Base-by-base conservation (phyloP, 495 filamentous ascomycete species). In the Tetracladium setigerum region DNA sequence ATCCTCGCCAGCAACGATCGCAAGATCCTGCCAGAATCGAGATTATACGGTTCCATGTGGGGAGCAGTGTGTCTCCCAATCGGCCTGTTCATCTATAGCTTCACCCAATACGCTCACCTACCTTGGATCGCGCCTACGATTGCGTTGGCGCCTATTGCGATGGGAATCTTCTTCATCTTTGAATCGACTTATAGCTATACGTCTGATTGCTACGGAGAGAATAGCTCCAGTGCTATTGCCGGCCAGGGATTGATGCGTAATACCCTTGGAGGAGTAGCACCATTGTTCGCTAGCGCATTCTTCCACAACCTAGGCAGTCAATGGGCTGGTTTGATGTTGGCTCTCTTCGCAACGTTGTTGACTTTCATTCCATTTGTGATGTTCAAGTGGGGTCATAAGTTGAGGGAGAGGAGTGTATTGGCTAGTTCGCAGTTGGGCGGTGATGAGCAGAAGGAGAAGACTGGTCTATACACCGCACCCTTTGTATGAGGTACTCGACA, bases 151-250 rank as follows among this genome's bases (percentile, higher is more conserved):
- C 77, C 84, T 10, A 87, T 90, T 55, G 85, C 82, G 4, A 82
- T 85, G 46, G 81, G 83, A 24, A 78, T 84, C 70, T 81, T 86
- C 4, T 62, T 83, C 19, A 73, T 84, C 12, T 85, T 85, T 68
- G 46, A 49, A 30, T 41, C 38, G 11, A 49, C 46, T 1, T 49
- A 49, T 17, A 41, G 37, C 10, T 49, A 31, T 30, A 49, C 46
- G 11, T 49, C 46, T 7, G 46, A 49, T 48, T 71, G 70, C 56
- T 73, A 73, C 42, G 68, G 67, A 16, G 61, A 66, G 44, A 68
- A 63, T 54, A 60, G 66, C 0, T 70, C 67, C 0, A 50, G 46
- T 14, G 57, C 57, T 10, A 60, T 58, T 16, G 57, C 57, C 2
- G 57, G 51, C n/a, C 51, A 60, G 38, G 55, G 55, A 12, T 38